Base-by-base conservation (phyloP, 2,329 filamentous ascomycete genomes). In the Penicillium sp. region DNA sequence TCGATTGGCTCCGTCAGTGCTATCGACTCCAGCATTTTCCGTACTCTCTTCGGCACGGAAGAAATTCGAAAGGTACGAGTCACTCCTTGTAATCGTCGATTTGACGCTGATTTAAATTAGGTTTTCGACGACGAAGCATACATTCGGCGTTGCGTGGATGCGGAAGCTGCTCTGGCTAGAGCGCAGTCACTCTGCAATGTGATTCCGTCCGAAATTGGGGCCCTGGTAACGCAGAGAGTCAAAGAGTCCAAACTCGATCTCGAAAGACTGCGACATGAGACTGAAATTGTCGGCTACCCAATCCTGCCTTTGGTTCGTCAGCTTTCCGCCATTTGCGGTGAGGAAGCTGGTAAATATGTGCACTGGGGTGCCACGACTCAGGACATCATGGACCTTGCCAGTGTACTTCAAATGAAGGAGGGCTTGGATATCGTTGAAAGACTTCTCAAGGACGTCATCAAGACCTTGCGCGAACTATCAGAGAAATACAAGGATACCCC, bases 281-380 rank as follows among this genome's bases (percentile, higher is more conserved):
- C 80, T 0, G 79, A 82, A 45, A 79, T 80, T 42, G 79, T 82
- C 0, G 79, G 80, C 1, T 82, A 82, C 49, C 80, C 80, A 0
- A 79, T 82, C 8, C 68, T 82, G 0, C 77, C 79, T 0, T 59
- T 82, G 12, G 76, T 81, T 2, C 70, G 75, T 33, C 80, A 82
- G 52, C 64, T 82, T 23, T 73, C 73, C 1, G 66, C 68, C 26
- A 64, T 65, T n/a, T 65, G 61, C 23, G 64, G 61, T 13, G 65
- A 69, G 29, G 59, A 68, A 5, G 64, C 62, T 12, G 72, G 65
- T n/a, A 71, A 74, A 53, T 83, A 81, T 58, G 75, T 83, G 10
- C 81, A 83, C 61, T 83, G 81, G 80, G 81, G 81, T 8, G 80
- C 81, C 1, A 83, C 81, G 0, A 84, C 81, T 0, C 81, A 84